Evolutionary conservation across 495 filamentous ascomycete species (phyloP).

Genomic region (Hypoxylon fragiforme): DNA sequence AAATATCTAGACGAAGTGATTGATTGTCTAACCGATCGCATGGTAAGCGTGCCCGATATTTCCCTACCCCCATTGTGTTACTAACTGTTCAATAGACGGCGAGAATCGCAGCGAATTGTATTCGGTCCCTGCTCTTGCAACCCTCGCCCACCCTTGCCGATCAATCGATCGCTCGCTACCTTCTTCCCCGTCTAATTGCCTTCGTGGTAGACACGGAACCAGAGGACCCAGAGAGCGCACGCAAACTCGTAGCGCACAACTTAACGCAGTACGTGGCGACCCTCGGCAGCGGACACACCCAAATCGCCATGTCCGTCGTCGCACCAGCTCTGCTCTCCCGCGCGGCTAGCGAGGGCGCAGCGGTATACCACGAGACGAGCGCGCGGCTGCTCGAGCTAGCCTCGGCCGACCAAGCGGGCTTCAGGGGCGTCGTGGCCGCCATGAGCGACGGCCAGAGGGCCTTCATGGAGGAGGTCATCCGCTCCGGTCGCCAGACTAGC

Average conservation of each 20-base stretch:
- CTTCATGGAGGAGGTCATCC: constrained; percentile 83
- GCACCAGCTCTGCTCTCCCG: constrained; percentile 78
- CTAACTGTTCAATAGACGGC: constrained; percentile 57
- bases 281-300: constrained; percentile 49
- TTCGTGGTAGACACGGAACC: constrained; percentile 70
- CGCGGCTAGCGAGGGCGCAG: constrained; percentile 55
- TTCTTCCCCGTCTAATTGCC: constrained; percentile 74
- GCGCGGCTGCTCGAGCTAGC: constrained; percentile 79
- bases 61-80: constrained; percentile 15
- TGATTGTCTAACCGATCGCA: constrained; percentile 79
- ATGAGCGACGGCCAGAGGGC: constrained; percentile 72
- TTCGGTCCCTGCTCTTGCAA: constrained; percentile 75
- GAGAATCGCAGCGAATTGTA: constrained; percentile 85
- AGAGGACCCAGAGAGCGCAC: constrained; percentile 75
- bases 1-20: constrained; percentile 74
- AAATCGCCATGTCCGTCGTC: constrained; percentile 70
- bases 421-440: constrained; percentile 71
- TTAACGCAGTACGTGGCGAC: constrained; percentile 69
- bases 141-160: constrained; percentile 66
- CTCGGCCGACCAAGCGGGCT: constrained; percentile 68
- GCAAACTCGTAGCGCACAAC: constrained; percentile 68
- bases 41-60: constrained; percentile 47
- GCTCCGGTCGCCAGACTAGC: constrained; percentile 52
- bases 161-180: constrained; percentile 69
- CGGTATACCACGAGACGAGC: constrained; percentile 73